Conservation (phyloP, 768 basidiomycete genomes). For the Lentinus tigrinus region DNA sequence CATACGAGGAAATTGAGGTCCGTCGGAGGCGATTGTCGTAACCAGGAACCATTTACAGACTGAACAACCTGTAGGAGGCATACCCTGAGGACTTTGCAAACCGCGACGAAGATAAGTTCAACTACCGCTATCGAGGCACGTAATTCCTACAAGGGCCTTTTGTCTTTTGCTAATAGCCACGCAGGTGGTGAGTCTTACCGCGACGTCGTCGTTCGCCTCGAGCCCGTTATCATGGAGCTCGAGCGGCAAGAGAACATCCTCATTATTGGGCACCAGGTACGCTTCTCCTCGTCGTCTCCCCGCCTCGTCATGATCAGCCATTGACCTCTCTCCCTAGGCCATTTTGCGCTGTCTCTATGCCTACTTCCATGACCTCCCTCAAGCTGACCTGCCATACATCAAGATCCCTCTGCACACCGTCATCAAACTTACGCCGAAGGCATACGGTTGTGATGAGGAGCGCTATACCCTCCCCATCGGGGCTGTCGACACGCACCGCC, state of each 20-base stretch:
- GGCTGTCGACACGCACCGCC: slow-evolving; percentile 93
- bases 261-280: slow-evolving; percentile 89
- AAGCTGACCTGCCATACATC: slow-evolving; percentile 95
- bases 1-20: slow-evolving; percentile 98
- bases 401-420: slow-evolving; percentile 97
- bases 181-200: slow-evolving; percentile 93
- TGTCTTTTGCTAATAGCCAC: neutral
- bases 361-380: slow-evolving; percentile 91
- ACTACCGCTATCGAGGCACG: slow-evolving; percentile 89
- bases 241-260: slow-evolving; percentile 97
- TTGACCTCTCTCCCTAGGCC: slow-evolving; percentile 40
- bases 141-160: neutral
- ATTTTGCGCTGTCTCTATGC: slow-evolving; percentile 90
- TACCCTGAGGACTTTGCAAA: slow-evolving; percentile 99
- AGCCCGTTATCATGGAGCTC: slow-evolving; percentile 99
- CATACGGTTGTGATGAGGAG: slow-evolving; percentile 98
- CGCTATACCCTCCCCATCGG: slow-evolving; percentile 87
- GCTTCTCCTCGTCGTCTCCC: neutral
- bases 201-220: slow-evolving; percentile 91
- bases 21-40: slow-evolving; percentile 1
- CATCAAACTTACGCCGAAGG: slow-evolving; percentile 96
- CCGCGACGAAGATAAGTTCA: slow-evolving; percentile 98
- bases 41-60: neutral
- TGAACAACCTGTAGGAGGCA: slow-evolving; percentile 53
- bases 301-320: slow-evolving; percentile 5